Percentiles rank a stretch among this genome's conserved stretches.
Conservation (phyloP, 768 basidiomycete species). For the Rubroboletus satanas region DNA sequence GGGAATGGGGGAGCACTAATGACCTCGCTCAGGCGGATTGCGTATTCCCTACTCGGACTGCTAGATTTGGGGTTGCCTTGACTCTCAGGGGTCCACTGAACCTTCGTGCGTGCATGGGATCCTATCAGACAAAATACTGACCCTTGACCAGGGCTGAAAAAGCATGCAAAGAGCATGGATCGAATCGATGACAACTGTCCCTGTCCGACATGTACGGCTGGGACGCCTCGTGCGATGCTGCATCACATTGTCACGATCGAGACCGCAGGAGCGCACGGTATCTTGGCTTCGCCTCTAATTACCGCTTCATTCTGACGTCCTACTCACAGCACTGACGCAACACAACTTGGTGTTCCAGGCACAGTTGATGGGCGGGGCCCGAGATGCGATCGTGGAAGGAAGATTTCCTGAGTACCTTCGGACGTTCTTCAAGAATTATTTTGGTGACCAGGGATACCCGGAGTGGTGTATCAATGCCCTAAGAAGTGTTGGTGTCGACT, state of each 20-base stretch:
- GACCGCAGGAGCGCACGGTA: constrained; percentile 84
- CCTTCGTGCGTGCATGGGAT: constrained; percentile 46
- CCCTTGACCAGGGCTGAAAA: constrained; percentile 43
- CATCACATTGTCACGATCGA: constrained; percentile 76
- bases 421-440: constrained; percentile 75
- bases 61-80: constrained; percentile 85
- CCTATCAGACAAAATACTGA: constrained; percentile 4
- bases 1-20: background rate
- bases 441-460: constrained; percentile 73
- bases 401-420: constrained; percentile 76
- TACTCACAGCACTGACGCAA: constrained; percentile 61
- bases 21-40: constrained; percentile 69
- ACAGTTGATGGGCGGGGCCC: constrained; percentile 78
- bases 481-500: constrained; percentile 76
- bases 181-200: constrained; percentile 77
- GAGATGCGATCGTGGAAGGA: constrained; percentile 75
- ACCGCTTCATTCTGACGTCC: constrained; percentile 14
- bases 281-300: constrained; percentile 21
- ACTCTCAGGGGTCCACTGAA: constrained; percentile 81
- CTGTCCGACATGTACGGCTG: constrained; percentile 76
- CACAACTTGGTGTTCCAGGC: constrained; percentile 88
- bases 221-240: constrained; percentile 68
- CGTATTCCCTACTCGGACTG: constrained; percentile 90
- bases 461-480: constrained; percentile 88
- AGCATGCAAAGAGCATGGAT: constrained; percentile 63